Conservation (phyloP, 306 rosid species). For the Pyrus pyrifolia region DNA sequence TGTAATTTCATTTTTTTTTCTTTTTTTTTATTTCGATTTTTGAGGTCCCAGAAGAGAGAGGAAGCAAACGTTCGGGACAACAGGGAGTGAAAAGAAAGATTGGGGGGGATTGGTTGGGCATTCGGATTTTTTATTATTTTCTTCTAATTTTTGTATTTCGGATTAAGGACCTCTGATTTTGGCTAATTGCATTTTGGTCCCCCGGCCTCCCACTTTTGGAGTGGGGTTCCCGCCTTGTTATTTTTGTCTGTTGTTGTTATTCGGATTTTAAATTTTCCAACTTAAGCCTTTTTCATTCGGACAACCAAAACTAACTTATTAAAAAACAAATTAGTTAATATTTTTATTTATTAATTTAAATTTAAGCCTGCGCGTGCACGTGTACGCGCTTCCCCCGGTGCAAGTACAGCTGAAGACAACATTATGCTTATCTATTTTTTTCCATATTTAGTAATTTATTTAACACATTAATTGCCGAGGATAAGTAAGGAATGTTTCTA, state of each 20-base stretch:
- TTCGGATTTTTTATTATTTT: neutral
- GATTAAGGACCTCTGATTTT: neutral
- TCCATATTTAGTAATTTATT: neutral
- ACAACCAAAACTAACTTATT: neutral
- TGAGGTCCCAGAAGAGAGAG: neutral
- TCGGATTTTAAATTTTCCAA: slow-evolving; percentile 8
- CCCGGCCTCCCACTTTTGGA: slow-evolving; percentile 17
- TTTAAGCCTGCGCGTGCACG: neutral
- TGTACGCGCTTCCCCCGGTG: neutral
- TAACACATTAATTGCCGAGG: neutral
- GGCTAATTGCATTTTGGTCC: neutral
- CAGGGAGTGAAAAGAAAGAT: slow-evolving; percentile 12
- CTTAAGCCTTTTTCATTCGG: neutral
- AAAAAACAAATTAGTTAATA: neutral
- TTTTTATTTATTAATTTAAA: neutral
- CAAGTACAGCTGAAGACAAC: too few relatives aligned
- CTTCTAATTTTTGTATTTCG: neutral
- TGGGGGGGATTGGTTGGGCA: neutral
- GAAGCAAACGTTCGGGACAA: neutral
- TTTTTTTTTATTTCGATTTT: neutral
- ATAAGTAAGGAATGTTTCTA: neutral
- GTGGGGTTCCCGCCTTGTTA: slow-evolving; percentile 31
- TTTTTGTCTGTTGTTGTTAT: neutral
- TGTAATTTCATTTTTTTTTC: neutral
- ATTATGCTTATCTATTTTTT: neutral